These are phyloP conservation scores for Cucurbita argyrosperma DNA, from an alignment of 306 rosid genomes.

Conservation along the genomic window DNA sequence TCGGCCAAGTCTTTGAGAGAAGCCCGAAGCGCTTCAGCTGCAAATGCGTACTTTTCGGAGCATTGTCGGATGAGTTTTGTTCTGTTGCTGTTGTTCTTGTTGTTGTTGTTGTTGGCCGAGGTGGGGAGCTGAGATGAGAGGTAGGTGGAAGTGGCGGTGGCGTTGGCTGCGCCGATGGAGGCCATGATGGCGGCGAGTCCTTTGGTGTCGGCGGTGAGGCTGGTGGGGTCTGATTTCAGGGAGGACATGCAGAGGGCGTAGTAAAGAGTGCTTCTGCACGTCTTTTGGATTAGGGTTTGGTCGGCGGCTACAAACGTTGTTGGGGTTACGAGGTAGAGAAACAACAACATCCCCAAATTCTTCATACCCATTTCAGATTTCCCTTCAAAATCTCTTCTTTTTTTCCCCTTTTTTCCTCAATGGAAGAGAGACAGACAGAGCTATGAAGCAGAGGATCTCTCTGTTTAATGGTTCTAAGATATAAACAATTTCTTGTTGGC, in stretches of 20 bases:
- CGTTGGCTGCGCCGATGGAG: conserved; percentile 44
- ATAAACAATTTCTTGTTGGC: too few species aligned
- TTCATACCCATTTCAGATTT: conserved; percentile 11
- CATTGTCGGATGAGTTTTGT: conserved; percentile 54
- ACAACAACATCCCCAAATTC: conserved; percentile 16
- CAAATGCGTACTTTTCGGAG: conserved; percentile 47
- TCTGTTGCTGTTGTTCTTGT: neutral
- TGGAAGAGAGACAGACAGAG: neutral
- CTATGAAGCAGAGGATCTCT: neutral
- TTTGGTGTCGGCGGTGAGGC: conserved; percentile 47
- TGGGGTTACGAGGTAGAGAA: neutral
- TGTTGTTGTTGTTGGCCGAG: conserved; percentile 9
- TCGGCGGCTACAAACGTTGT: conserved; percentile 20
- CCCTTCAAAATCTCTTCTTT: conserved; percentile 15
- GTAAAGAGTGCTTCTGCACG: conserved; percentile 65
- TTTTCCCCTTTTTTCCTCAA: neutral
- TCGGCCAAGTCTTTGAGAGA: conserved; percentile 34
- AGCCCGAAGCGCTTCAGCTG: conserved; percentile 51
- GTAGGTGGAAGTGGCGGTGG: conserved; percentile 57
- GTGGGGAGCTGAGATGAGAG: conserved; percentile 43
- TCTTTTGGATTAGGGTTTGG: conserved; percentile 43
- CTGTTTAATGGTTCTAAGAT: too few species aligned
- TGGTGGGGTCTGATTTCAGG: conserved; percentile 49
- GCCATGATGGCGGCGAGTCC: conserved; percentile 60
- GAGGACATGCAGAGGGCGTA: conserved; percentile 54